Evolutionary conservation across 2,329 filamentous ascomycete genomes (phyloP).

Genomic region (Xylaria sp.): DNA sequence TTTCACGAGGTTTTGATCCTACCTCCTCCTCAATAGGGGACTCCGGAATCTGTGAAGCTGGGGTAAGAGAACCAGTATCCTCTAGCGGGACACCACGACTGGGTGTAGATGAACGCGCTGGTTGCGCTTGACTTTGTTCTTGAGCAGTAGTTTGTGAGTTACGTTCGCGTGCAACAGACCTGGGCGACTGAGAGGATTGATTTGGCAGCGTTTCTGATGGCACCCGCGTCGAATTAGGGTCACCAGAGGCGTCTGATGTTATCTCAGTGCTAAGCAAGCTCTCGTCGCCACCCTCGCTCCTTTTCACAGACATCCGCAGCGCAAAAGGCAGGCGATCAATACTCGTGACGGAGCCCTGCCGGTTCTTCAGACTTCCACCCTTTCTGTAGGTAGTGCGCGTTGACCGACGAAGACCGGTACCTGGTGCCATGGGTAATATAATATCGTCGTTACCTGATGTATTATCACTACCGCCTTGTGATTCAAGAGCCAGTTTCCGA

Average conservation of each 20-base stretch:
- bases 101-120: conserved; percentile 19
- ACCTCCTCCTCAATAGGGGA: conserved; percentile 47
- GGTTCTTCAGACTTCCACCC: conserved; percentile 80
- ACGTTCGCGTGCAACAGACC: conserved; percentile 43
- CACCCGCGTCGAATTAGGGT: conserved; percentile 54
- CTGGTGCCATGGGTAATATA: conserved; percentile 73
- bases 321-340: conserved; percentile 71
- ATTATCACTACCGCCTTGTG: conserved; percentile 39
- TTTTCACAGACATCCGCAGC: conserved; percentile 60
- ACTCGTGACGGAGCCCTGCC: conserved; percentile 72
- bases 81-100: conserved; percentile 23
- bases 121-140: conserved; percentile 25
- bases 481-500: conserved; percentile 59
- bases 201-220: conserved; percentile 64
- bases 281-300: conserved; percentile 53
- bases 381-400: conserved; percentile 87
- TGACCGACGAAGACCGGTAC: conserved; percentile 77
- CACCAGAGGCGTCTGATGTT: conserved; percentile 42
- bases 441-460: conserved; percentile 58
- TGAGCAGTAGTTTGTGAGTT: conserved; percentile 46
- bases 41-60: conserved; percentile 59
- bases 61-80: conserved; percentile 15
- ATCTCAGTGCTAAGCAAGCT: conserved; percentile 30
- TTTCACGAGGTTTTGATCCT: conserved; percentile 20
- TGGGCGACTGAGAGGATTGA: conserved; percentile 58